Evolutionary conservation across 495 filamentous ascomycete genomes (phyloP), one percentile per base, ranked within the genome.

Genomic region (Penicillium soppii): DNA sequence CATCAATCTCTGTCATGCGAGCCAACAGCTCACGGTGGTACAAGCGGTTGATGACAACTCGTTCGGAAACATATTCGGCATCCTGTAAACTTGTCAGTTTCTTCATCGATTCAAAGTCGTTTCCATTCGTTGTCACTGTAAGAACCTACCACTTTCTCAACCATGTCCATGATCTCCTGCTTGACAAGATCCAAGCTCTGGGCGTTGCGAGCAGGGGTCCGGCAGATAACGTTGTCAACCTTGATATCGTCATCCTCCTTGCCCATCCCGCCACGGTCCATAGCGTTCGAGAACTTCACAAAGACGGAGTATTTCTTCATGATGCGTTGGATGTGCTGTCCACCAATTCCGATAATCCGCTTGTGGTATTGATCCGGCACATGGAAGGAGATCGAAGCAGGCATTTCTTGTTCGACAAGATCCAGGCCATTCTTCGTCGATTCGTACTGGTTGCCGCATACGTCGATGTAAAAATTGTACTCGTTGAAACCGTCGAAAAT

Each of bases 241-340:
- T 95, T 95, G 71, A 94, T 90, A 65, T 97, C 94, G 67, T 97
- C 95, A 62, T 96, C 92, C 59, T 97, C 94, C 54, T 91, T 89
- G 54, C 90, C 88, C 69, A 95, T 86, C 9, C 91, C 91, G 49
- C 91, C 92, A 58, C 94, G 88, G 69, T 99, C 94, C 95, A 97
- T 97, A 21, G 95, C 94, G 62, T 99, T 99, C 55, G 91, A 95
- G 65, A 99, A 99, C 67, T 99, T 99, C 74, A 99, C 94, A 56
- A 97, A 99, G 50, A 99, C 94, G 2, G 94, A 99, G 73, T 99
- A 95, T 70, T 97, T 97, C 77, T 99, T 99, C 94, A 97, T 99
- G 74, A 97, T 97, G 50, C 91, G 91, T 66, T 99, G 94, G 60
- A 99, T 99, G 61, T 97, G 95, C 66, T 96, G 91, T 15, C 94